Base-by-base conservation (phyloP, 2,329 filamentous ascomycete genomes). In the Monosporascus sp. region DNA sequence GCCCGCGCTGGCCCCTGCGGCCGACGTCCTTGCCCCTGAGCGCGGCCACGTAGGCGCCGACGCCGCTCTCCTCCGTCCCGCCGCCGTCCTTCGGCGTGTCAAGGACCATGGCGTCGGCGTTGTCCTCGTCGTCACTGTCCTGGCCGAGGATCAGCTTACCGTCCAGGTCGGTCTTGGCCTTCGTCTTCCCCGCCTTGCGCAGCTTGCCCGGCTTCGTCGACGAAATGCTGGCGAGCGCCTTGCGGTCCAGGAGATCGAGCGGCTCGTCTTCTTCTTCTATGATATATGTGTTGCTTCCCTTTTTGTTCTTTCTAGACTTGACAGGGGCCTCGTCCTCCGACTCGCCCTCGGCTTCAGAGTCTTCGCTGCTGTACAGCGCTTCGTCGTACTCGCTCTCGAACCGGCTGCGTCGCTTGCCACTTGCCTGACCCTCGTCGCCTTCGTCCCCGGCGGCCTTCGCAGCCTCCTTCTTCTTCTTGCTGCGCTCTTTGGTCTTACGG, bases 371-470 rank as follows among this genome's bases (percentile, higher is more conserved):
- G 68, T 97, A 96, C 37, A 99, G 83, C n/a, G 93, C 92, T 71
- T 96, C 88, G 69, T 97, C 93, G 70, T 94, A 97, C 66, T 95
- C 93, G 72, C 89, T 95, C 71, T 92, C 91, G 68, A 95, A 96
- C 55, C 85, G 84, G 64, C 81, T 75, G 67, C 80, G 79, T 52
- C 74, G 70, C 61, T 74, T 74, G 62, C 63, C 74, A 20, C 72
- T 76, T 62, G 73, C 75, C 11, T 78, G 76, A 19, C 74, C 75
- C 1, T 78, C 79, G 0, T 78, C 79, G 7, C 80, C 87, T 1
- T 74, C 81, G 19, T 75, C 80, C 7, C 75, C 79, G 27, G 78
- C 83, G 46, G 75, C 80, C 61, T 81, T 80, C 44, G 78, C 76
- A 1, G 80, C 82, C 22, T 88, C 88, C 79, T 91, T 96, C 79